Evolutionary conservation across 257 asterid genomes (phyloP), one percentile per base, ranked within the genome.

Genomic region (Leptodermis oblonga): DNA sequence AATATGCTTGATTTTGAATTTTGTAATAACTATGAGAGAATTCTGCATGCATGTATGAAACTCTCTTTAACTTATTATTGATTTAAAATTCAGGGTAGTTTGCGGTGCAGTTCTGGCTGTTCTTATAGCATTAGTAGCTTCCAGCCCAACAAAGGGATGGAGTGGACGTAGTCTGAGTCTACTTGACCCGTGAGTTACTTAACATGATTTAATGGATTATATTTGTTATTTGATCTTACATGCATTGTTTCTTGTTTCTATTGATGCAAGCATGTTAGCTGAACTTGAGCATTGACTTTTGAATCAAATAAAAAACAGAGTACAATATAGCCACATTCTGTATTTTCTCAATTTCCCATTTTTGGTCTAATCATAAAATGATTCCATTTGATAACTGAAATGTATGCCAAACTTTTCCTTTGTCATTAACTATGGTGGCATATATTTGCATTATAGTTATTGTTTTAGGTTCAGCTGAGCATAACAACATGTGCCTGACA

Each of bases 101-200:
- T 84, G 95, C 68, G 70, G 76, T 59, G 95, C 88, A 76, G 87
- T 84, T 72, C 72, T 91, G 69, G 94, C 96, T 73, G 85, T 94
- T 62, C 81, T 94, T 33, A 13, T 92, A 67, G 99, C 99, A 76
- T 22, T 94, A 80, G 96, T 91, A 74, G 98, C 99, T 81, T 91
- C 99, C 72, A 91, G 99, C 85, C 99, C 99, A 76, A 94, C 99
- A 17, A 84, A 79, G 82, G 99, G 99, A 71, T 94, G 99, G 99
- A 94, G 99, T 74, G 99, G 99, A 65, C 81, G 99, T 75, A 94
- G 99, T 74, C 82, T 94, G 81, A 94, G 99, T 80, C 87, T 91
- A 79, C 99, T 94, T 53, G 99, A 94, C 80, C 99, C 98, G 99
- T 94, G 79, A 82, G 93, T 79, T 67, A 70, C 62, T 75, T 33